Conservation (phyloP, 352 stramenopile species). For the Phytophthora sojae region DNA sequence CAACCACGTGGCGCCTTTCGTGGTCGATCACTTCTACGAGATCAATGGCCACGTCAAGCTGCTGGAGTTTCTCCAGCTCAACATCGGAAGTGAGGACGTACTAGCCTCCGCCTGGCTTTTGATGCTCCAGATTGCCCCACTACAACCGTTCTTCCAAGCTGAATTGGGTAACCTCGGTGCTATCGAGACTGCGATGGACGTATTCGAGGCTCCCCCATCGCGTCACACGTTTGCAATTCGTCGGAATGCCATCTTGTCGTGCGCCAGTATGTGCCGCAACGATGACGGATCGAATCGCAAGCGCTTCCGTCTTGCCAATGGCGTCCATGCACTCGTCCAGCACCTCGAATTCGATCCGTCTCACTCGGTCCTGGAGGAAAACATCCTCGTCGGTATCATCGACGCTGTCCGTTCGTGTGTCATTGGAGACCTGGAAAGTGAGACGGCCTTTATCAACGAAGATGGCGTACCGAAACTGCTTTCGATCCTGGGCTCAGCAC, state of each 20-base stretch:
- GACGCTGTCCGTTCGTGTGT: constrained; percentile 75
- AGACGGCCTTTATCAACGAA: constrained; percentile 63
- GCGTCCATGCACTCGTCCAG: constrained; percentile 50
- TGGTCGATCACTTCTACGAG: constrained; percentile 71
- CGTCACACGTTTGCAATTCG: constrained; percentile 68
- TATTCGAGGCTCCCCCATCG: constrained; percentile 56
- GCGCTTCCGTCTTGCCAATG: constrained; percentile 59
- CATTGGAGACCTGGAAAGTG: constrained; percentile 58
- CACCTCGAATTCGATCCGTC: constrained; percentile 59
- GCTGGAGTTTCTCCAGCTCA: constrained; percentile 59
- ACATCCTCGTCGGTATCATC: constrained; percentile 69
- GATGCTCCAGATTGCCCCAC: constrained; percentile 53
- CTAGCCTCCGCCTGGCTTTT: constrained; percentile 61
- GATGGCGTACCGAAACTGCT: constrained; percentile 72
- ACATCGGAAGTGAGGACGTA: constrained; percentile 45
- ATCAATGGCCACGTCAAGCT: constrained; percentile 55
- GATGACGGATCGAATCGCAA: constrained; percentile 57
- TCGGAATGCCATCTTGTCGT: constrained; percentile 68
- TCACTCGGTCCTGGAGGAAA: constrained; percentile 70
- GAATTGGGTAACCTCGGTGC: constrained; percentile 54
- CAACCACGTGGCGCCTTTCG: constrained; percentile 52
- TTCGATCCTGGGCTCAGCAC: constrained; percentile 55
- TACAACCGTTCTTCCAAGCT: constrained; percentile 45
- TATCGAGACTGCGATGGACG: constrained; percentile 59
- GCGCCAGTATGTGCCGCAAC: constrained; percentile 62